Evolutionary conservation across 2,329 filamentous ascomycete genomes (phyloP), one percentile per base, ranked within the genome.

Genomic region (Paecilomyces sp.): DNA sequence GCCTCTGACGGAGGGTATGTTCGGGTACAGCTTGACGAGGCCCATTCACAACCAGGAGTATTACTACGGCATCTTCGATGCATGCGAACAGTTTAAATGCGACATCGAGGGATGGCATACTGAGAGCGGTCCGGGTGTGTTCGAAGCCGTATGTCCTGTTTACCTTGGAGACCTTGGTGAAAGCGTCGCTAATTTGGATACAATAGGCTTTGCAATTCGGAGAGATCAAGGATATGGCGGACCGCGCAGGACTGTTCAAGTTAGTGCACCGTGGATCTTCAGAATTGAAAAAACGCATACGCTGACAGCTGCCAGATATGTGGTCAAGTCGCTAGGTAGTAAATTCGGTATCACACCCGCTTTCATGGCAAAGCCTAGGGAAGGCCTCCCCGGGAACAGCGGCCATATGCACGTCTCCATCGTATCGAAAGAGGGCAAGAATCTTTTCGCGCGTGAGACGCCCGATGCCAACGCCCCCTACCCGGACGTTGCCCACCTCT

Each of bases 281-380:
- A 6, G 24, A 52, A 11, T 53, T n/a, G 5, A 34, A 22, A 12
- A 1, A 18, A 18, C n/a, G 18, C 8, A 8, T 18, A 30, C 52
- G 8, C 61, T 47, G 41, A 47, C n/a, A 47, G 3, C 9, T 22
- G 13, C 7, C n/a, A 86, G 83, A 73, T 90, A 96, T 67, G 87
- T 89, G 22, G 92, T 96, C 65, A 97, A 96, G 77, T 92, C 91
- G 9, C 85, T 96, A 47, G 91, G 90, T 53, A 89, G 86, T 59
- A 89, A 91, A 70, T 90, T 92, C 72, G 91, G 91, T 65, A 96
- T 99, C 71, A 96, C 91, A 0, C 94, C 94, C 0, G 96, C 91
- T 75, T 99, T 99, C 80, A 99, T 99, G 94, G 94, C 94, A 15
- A 99, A 99, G 76, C 94, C 94, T 2, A 87, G 90, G 65, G 85